Conservation (phyloP, 495 filamentous ascomycete genomes). For the Platismatia glauca region DNA sequence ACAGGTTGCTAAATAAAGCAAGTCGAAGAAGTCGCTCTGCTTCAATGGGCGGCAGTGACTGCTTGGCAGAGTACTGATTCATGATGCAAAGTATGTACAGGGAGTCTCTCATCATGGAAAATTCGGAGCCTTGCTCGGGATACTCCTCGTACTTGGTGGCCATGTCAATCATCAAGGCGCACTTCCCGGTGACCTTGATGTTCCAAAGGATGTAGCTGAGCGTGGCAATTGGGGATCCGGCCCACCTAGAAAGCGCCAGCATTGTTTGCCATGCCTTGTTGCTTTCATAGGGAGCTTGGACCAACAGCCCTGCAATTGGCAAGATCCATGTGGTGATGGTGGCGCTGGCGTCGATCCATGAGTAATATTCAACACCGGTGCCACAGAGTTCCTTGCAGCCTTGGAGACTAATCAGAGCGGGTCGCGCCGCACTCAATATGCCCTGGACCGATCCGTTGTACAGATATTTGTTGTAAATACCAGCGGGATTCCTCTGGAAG, state of each 20-base stretch:
- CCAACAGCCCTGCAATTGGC: slow-evolving; percentile 35
- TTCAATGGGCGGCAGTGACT: slow-evolving; percentile 23
- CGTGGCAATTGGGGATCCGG: slow-evolving; percentile 34
- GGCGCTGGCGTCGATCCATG: slow-evolving; percentile 27
- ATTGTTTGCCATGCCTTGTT: slow-evolving; percentile 33
- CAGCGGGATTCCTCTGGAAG: too few relatives aligned
- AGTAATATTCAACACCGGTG: slow-evolving; percentile 25
- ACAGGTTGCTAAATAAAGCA: slow-evolving; percentile 33
- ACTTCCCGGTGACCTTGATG: slow-evolving; percentile 40
- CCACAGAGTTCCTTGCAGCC: slow-evolving; percentile 32
- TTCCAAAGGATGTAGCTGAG: slow-evolving; percentile 41
- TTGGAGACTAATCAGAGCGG: slow-evolving; percentile 18
- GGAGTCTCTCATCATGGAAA: slow-evolving; percentile 37
- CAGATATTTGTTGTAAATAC: too few relatives aligned
- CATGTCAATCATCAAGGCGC: slow-evolving; percentile 41
- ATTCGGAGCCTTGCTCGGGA: slow-evolving; percentile 30
- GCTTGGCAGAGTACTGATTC: slow-evolving; percentile 38
- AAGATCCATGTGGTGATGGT: slow-evolving; percentile 42
- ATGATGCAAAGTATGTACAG: slow-evolving; percentile 40
- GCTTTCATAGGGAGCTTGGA: slow-evolving; percentile 42
- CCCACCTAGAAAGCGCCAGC: slow-evolving; percentile 31
- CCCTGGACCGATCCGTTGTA: too few relatives aligned
- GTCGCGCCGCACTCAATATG: too few relatives aligned
- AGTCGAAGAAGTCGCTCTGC: slow-evolving; percentile 33
- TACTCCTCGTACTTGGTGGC: slow-evolving; percentile 29